Evolutionary conservation across 441 rosid genomes (phyloP), one percentile per base, ranked within the genome.

Genomic region (Kokia cookei): DNA sequence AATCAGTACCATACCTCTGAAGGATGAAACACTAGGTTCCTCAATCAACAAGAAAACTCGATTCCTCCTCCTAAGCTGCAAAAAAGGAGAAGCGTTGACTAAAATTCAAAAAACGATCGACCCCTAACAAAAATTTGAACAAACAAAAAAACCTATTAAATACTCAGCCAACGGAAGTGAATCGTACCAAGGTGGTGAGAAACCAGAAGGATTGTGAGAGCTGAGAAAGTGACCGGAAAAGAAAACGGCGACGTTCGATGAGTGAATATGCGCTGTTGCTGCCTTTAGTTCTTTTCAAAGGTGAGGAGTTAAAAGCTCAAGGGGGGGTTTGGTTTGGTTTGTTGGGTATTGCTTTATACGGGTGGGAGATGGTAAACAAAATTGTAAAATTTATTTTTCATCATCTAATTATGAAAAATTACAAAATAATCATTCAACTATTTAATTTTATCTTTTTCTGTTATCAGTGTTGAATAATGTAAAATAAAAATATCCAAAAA

Each of bases 61-160:
- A 70, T 71, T 60, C 42, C 40, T 60, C 17, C 11, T 40, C 43
- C 43, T 15, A 57, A 27, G 53, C 62, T 69, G 69, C 68, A 55
- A 64, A 57, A 7, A 63, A 14, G 42, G 40, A 5, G 43, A 29
- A 13, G 26, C 37, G 74, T 76, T 67, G 77, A 79, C 79, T 27
- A 57, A 68, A 19, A 24, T 47, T 64, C 12, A 13, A 61, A 67
- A 13, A 26, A 67, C 43, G 43, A 71, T 60, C 75, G 62, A 73
- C 7, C 64, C 64, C 54, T 40, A 40, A 40, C 1, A 55, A 55
- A 19, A 9, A 22, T 27, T 2, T 59, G 40, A 50, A 15, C 17
- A 5, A 13, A n/a, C 7, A n/a, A 5, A 59, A 27, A 14, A 14
- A 27, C 3, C 26, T 57, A 50, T 29, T 7, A 35, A 68, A 29